Conservation (phyloP, 306 rosid genomes). For the Castanea sativa region DNA sequence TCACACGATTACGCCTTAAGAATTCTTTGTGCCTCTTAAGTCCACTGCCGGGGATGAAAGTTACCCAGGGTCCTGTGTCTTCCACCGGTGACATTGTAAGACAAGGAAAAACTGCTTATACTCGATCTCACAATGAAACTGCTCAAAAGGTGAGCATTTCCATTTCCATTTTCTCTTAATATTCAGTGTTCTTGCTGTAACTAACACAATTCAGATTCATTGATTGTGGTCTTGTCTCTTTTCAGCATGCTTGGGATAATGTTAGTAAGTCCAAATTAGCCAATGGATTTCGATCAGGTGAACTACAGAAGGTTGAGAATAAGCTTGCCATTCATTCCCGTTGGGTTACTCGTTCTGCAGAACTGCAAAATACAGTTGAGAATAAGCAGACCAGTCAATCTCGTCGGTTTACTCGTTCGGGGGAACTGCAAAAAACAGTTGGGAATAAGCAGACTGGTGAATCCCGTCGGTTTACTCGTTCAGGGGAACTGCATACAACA, state of each 20-base stretch:
- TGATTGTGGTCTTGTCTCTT: slow-evolving; percentile 14
- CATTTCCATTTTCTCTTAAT: slow-evolving; percentile 6
- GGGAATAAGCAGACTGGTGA: slow-evolving; percentile 48
- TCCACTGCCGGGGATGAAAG: slow-evolving; percentile 61
- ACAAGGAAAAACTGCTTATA: slow-evolving; percentile 40
- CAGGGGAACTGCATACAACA: slow-evolving; percentile 57
- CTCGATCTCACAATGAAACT: slow-evolving; percentile 54
- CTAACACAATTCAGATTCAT: background rate
- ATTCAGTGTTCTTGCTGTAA: background rate
- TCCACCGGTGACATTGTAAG: slow-evolving; percentile 30
- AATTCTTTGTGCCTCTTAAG: slow-evolving; percentile 64
- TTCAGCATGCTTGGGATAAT: slow-evolving; percentile 56
- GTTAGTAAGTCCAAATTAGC: slow-evolving; percentile 46
- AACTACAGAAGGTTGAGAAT: slow-evolving; percentile 39
- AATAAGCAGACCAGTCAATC: slow-evolving; percentile 46
- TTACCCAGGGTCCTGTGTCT: slow-evolving; percentile 34
- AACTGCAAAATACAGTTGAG: slow-evolving; percentile 24
- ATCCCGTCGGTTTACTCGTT: slow-evolving; percentile 46
- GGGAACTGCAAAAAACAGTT: slow-evolving; percentile 45
- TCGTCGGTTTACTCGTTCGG: slow-evolving; percentile 50
- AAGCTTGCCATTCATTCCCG: slow-evolving; percentile 49
- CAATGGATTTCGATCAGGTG: slow-evolving; percentile 36
- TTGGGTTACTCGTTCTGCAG: slow-evolving; percentile 56
- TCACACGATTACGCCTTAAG: slow-evolving; percentile 58
- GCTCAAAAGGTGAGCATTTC: slow-evolving; percentile 60